These are phyloP conservation scores for peach (Prunus persica) DNA, from an alignment of 306 rosid genomes.

Conservation along the genomic window DNA sequence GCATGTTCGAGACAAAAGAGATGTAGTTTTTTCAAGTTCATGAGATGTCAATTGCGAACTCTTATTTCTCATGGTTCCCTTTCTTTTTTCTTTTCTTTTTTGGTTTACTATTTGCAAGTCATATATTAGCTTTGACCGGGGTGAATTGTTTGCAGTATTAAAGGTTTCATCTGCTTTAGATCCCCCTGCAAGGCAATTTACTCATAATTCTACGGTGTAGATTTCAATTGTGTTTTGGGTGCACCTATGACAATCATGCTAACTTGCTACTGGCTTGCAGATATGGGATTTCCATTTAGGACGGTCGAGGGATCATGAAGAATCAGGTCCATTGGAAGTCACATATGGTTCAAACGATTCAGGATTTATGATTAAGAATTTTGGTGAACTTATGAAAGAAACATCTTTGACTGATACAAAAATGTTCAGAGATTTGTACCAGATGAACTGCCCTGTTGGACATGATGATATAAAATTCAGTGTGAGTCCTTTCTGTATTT, in stretches of 20 bases:
- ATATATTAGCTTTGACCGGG: neutral
- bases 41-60: neutral
- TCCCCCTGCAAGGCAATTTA: no score
- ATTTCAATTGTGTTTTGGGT: neutral
- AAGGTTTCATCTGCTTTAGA: neutral
- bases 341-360: constrained; percentile 34
- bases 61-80: neutral
- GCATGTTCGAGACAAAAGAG: neutral
- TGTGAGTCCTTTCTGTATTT: constrained; percentile 31
- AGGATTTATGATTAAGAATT: constrained; percentile 43
- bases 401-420: constrained; percentile 33
- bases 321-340: constrained; percentile 35
- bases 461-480: constrained; percentile 38
- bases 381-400: constrained; percentile 44
- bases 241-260: constrained; percentile 1
- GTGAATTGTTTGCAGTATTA: neutral
- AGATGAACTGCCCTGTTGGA: constrained; percentile 29
- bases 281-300: constrained; percentile 70
- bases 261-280: constrained; percentile 33
- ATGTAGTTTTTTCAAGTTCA: neutral
- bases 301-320: constrained; percentile 38
- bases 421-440: constrained; percentile 39
- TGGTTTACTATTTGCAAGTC: neutral
- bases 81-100: neutral
- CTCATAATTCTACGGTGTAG: no score